Base-by-base conservation (phyloP, 805 yeast genomes). In the Suhomyces sp. region DNA sequence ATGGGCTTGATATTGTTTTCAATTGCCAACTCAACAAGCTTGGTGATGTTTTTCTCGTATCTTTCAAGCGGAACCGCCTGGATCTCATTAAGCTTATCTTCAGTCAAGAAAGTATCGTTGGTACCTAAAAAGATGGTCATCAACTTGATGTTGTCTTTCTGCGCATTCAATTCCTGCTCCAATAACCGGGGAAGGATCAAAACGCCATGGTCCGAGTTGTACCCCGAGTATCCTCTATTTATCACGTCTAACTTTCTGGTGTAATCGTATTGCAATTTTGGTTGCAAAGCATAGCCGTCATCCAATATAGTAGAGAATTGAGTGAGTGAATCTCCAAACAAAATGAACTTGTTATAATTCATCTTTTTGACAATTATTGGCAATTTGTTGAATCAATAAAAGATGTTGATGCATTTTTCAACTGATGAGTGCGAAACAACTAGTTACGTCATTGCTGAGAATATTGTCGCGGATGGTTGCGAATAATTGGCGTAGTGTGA, bases 141-240 rank as follows among this genome's bases (percentile, higher is more conserved):
- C 45, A 79, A 67, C 54, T 84, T 67, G 31, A 72, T 52, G 22
- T 60, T 57, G 13, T 60, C 60, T 25, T 53, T 50, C 1, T 49
- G 47, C 2, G 55, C 59, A 47, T 57, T 57, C 29, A 50, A 43
- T 46, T 69, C 88, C 3, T 66, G 60, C 20, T 76, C 71, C 31
- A 89, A 66, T 4, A 88, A 58, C 45, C 73, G 67, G 15, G 71
- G 72, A 25, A 73, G 57, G 6, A 72, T 55, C 1, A 55, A 41
- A 8, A 73, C 60, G 0, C 81, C 90, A 69, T 84, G 84, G 33
- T 82, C 79, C 0, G 91, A 69, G 58, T 79, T 88, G 70, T 88
- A 91, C 0, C 97, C 97, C 1, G 83, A 63, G 60, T 72, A 89
- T 0, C 97, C 97, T 53, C 96, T 73, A 40, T 81, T 84, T 1